Base-by-base conservation (phyloP, 345 rosid genomes). In the Anacardium occidentale region DNA sequence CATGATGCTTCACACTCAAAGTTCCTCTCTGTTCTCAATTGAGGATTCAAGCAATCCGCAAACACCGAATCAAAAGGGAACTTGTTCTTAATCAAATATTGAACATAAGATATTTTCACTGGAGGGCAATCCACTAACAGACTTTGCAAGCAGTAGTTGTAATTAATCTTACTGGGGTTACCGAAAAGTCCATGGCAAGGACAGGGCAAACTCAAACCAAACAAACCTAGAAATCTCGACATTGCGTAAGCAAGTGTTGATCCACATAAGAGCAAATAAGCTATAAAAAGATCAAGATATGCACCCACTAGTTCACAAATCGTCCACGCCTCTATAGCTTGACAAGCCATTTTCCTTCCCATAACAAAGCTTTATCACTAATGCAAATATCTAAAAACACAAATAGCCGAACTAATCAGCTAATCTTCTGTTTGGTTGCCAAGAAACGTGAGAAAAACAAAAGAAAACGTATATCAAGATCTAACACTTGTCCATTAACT, bases 131-230 rank as follows among this genome's bases (percentile, higher is more conserved):
- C 57, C 42, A 63, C 77, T 32, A 89, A 54, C 71, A 62, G 64
- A 59, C 82, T 74, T 79, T 84, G 89, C 66, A 87, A 86, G 76
- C 88, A 87, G 15, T 79, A 79, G 18, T 50, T 70, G 50, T 68
- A 59, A 56, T 59, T 64, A 24, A 52, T 71, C 62, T 68, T 72
- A 48, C 53, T 66, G 1, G 78, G 68, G 21, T 73, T 68, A 26
- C 88, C 84, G 66, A 85, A 90, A 8, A 77, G 55, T 7, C 90
- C 86, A 69, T 86, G 79, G 76, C 89, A 84, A 60, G 89, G 86
- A 50, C 96, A 90, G 0, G 93, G 91, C 47, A 89, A 82, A 22
- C 37, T 45, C 63, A 80, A 64, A 7, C 93, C 92, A 42, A 89
- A 82, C 22, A 89, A 56, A 78, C 82, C 72, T 37, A 91, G 82